These are phyloP conservation scores for Globisporangium heterothallicum DNA, from an alignment of 352 stramenopile genomes.

Conservation along the genomic window DNA sequence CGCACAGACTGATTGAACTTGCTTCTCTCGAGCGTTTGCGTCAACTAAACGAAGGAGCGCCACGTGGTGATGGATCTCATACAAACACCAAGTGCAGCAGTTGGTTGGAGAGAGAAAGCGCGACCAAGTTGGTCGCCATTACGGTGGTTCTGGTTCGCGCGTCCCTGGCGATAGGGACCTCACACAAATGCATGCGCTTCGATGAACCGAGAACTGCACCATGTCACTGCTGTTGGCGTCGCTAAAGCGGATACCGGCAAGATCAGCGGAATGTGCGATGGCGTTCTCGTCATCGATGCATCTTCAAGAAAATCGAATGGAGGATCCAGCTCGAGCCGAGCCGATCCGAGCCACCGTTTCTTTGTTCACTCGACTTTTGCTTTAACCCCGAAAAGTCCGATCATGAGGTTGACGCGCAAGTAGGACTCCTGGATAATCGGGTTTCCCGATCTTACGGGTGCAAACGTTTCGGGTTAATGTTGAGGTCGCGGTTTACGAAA, in stretches of 20 bases:
- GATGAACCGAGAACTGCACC: no score
- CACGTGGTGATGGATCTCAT: not conserved
- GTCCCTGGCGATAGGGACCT: not conserved
- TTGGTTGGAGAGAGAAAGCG: constrained; percentile 1
- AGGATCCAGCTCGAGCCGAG: no score
- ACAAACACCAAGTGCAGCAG: not conserved
- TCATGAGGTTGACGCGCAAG: no score
- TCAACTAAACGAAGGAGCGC: constrained; percentile 2
- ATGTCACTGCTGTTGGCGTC: no score
- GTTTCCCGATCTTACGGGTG: no score
- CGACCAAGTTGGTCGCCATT: constrained; percentile 1
- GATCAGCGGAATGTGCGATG: not conserved
- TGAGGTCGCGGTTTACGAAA: no score
- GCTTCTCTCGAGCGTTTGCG: constrained; percentile 1
- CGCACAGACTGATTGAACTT: constrained; percentile 9
- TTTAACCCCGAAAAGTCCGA: no score
- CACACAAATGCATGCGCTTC: no score
- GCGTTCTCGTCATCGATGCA: not conserved
- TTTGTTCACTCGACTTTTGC: no score
- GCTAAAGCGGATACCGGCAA: not conserved
- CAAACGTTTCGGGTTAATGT: no score
- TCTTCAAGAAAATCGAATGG: not conserved
- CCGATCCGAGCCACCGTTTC: not conserved
- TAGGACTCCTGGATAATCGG: no score
- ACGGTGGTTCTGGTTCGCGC: not conserved